Percentiles rank a stretch among this genome's conserved stretches.
phyloP scores from a whole-genome alignment of 495 filamentous ascomycete genomes.

The Talaromyces nanjingensis region DNA sequence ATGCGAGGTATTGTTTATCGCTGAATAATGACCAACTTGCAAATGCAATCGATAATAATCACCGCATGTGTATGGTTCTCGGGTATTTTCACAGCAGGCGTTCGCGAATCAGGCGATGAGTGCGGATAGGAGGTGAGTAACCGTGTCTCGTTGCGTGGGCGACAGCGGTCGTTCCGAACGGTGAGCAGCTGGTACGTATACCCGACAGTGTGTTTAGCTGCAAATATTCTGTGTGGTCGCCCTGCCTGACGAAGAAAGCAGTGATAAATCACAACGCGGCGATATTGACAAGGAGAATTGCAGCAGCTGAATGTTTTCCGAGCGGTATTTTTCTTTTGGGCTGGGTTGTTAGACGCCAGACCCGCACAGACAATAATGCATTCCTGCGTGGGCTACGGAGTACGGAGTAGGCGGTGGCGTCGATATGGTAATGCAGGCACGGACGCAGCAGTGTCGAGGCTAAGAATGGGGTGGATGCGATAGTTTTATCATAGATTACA shows the following conservation, averaged over 20 bases:
- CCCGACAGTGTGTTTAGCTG: background rate
- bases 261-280: background rate
- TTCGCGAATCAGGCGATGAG: background rate
- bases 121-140: background rate
- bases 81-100: background rate
- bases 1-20: background rate
- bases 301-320: background rate
- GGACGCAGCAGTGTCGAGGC: background rate
- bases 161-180: background rate
- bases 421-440: slow-evolving; percentile 7
- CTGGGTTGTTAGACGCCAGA: slow-evolving; percentile 6
- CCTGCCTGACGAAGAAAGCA: background rate
- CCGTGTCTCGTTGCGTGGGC: background rate
- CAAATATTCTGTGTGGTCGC: background rate
- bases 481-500: background rate
- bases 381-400: slow-evolving; percentile 1
- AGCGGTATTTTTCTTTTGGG: background rate
- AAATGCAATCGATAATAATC: background rate
- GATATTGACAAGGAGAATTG: background rate
- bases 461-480: background rate
- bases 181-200: background rate
- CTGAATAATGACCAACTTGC: background rate
- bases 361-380: slow-evolving; percentile 8
- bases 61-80: background rate
- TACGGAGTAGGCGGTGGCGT: slow-evolving; percentile 7